phyloP scores from a whole-genome alignment of 495 filamentous ascomycete genomes.

The Penicillium cinerascens region DNA sequence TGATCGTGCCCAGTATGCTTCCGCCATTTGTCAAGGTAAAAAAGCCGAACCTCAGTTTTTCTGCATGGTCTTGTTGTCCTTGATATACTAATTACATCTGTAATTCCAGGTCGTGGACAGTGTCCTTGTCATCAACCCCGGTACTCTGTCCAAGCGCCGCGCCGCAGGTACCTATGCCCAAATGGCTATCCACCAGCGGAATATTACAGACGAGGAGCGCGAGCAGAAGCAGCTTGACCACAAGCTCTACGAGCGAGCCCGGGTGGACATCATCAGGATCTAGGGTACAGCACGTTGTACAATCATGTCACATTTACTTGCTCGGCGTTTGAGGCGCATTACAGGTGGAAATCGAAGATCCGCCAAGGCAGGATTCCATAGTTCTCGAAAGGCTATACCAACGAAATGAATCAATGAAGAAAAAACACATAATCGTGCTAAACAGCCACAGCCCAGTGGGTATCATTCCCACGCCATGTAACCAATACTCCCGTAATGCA shows the following conservation, averaged over 20 bases:
- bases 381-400: slow-evolving; percentile 1
- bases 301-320: slow-evolving; percentile 25
- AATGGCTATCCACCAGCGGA: slow-evolving; percentile 64
- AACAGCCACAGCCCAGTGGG: slow-evolving; percentile 2
- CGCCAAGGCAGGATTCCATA: not conserved
- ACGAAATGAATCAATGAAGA: slow-evolving; percentile 26
- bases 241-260: slow-evolving; percentile 73
- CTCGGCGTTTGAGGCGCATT: slow-evolving; percentile 20
- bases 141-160: slow-evolving; percentile 76
- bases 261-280: slow-evolving; percentile 81
- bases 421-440: not conserved
- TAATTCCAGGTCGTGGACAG: slow-evolving; percentile 69
- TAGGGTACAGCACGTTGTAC: slow-evolving; percentile 29
- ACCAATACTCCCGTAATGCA: slow-evolving; percentile 1
- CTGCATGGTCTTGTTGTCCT: not conserved
- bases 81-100: not conserved
- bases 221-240: slow-evolving; percentile 60
- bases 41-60: slow-evolving; percentile 11
- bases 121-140: slow-evolving; percentile 83
- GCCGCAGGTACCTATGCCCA: slow-evolving; percentile 78
- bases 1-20: slow-evolving; percentile 79
- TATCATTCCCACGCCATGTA: slow-evolving; percentile 10
- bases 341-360: not conserved
- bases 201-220: slow-evolving; percentile 56
- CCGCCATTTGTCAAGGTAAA: slow-evolving; percentile 86